Evolutionary conservation across 441 rosid species (phyloP), one percentile per base, ranked within the genome.

Genomic region (Sinapis alba): DNA sequence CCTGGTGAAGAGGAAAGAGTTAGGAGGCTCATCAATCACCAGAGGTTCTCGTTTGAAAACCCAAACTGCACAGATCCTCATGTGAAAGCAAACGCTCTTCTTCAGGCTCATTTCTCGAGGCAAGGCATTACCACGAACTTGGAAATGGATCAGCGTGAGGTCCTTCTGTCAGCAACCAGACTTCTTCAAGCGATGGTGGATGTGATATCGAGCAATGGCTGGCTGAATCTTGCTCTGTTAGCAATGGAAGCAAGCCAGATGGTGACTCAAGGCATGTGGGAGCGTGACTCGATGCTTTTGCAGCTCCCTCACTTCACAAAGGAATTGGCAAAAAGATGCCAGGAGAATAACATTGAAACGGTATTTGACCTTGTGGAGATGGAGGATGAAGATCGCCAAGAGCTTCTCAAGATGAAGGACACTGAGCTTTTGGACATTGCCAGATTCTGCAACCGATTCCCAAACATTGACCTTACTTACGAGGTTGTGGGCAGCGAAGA

Each of bases 251-350:
- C 87, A 66, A 88, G 96, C 83, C 97, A 93, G 71, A 93, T 93
- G 96, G 91, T 90, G 83, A 87, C 97, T 4, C 98, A 93, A 63
- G 98, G 93, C 70, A 86, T 91, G 84, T 93, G 97, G 98, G 94
- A 90, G 82, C 88, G 91, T 7, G 98, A 93, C 78, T 86, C 97
- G 11, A 86, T 87, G 87, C 97, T 93, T 72, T 75, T 90, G 28
- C 98, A 93, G 86, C 93, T 91, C 62, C 97, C 97, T 0, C 91
- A 90, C 78, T 90, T 90, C 80, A 87, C 90, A 3, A 84, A 85
- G 78, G 97, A 93, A 3, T 68, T 93, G 57, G 96, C 94, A 21
- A 91, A 78, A 89, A 87, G 63, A 71, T 93, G 97, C 73, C 88
- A 79, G 77, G 97, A 93, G 84, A 90, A 89, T 57, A 84, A 70